Evolutionary conservation across 768 basidiomycete species (phyloP).

Genomic region (Kockovaella imperatae): DNA sequence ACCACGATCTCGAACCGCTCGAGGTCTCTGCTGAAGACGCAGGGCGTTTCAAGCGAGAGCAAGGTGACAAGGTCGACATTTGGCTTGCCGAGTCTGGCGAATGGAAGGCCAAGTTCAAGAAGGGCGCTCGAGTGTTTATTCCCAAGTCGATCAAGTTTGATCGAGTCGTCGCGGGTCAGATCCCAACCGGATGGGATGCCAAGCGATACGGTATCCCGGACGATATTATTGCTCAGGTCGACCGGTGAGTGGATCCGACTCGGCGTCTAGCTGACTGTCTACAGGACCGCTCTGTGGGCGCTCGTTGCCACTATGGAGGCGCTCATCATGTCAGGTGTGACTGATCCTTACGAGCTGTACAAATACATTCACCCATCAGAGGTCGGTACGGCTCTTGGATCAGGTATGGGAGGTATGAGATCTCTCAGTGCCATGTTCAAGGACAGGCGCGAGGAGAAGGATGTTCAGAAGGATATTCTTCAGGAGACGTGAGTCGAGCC

Average conservation of each 20-base stretch:
- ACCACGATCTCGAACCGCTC: constrained; percentile 91
- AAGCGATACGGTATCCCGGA: constrained; percentile 93
- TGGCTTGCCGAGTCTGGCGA: constrained; percentile 89
- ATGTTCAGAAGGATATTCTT: constrained; percentile 95
- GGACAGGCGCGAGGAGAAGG: constrained; percentile 94
- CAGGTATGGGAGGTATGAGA: constrained; percentile 94
- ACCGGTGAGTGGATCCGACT: constrained; percentile 50
- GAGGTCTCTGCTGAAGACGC: constrained; percentile 88
- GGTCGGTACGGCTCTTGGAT: constrained; percentile 86
- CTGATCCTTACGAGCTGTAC: constrained; percentile 96
- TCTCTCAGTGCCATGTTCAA: constrained; percentile 96
- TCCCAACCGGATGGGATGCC: constrained; percentile 96
- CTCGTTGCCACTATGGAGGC: constrained; percentile 90
- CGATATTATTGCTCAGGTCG: constrained; percentile 89
- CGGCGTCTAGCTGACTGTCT: not conserved
- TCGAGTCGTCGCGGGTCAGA: constrained; percentile 87
- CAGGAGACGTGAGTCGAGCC: constrained; percentile 80
- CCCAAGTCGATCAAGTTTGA: constrained; percentile 95
- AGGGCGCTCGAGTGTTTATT: constrained; percentile 82
- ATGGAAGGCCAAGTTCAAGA: constrained; percentile 98
- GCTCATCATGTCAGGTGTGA: constrained; percentile 91
- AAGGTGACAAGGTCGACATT: constrained; percentile 90
- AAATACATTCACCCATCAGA: constrained; percentile 94
- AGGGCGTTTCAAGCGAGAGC: constrained; percentile 89
- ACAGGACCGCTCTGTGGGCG: constrained; percentile 74